Conservation (phyloP, 2,329 filamentous ascomycete genomes). For the Phyllosticta citriasiana region DNA sequence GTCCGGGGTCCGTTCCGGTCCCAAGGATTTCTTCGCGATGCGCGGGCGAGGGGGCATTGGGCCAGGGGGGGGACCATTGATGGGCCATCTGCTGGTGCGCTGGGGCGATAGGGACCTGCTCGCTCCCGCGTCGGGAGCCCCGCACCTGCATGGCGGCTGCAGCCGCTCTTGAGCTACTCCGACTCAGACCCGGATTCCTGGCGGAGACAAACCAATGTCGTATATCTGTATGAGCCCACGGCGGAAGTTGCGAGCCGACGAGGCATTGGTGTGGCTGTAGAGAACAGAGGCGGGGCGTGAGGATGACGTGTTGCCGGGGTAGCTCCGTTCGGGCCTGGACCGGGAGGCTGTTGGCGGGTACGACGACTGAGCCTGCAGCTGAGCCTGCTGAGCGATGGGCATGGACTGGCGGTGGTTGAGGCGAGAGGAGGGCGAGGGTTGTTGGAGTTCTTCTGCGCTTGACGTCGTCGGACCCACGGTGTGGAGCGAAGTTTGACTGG, state of each 20-base stretch:
- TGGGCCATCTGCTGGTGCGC: slow-evolving; percentile 41
- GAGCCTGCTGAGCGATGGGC: slow-evolving; percentile 32
- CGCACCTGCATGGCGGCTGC: slow-evolving; percentile 49
- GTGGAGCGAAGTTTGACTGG: slow-evolving; percentile 10
- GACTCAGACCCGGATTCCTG: slow-evolving; percentile 43
- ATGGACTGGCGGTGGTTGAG: slow-evolving; percentile 34
- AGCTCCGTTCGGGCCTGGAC: slow-evolving; percentile 17
- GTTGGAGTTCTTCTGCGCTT: slow-evolving; percentile 17
- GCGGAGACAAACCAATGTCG: slow-evolving; percentile 30
- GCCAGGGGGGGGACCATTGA: slow-evolving; percentile 47
- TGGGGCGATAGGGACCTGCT: slow-evolving; percentile 61
- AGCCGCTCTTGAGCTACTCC: slow-evolving; percentile 54
- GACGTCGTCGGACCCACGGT: slow-evolving; percentile 20
- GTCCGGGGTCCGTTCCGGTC: slow-evolving; percentile 36
- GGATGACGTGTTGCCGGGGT: slow-evolving; percentile 17
- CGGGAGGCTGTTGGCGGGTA: slow-evolving; percentile 20
- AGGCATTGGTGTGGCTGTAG: slow-evolving; percentile 40
- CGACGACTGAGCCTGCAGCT: slow-evolving; percentile 25
- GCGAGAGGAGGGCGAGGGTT: slow-evolving; percentile 21
- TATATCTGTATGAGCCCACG: slow-evolving; percentile 34
- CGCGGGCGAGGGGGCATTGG: slow-evolving; percentile 60
- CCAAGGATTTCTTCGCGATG: slow-evolving; percentile 60
- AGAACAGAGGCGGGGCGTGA: slow-evolving; percentile 35
- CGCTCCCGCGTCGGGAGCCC: slow-evolving; percentile 52
- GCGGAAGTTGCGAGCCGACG: slow-evolving; percentile 30